These are phyloP conservation scores for Sistotremastrum suecicum DNA, from an alignment of 768 basidiomycete genomes.

Conservation along the genomic window DNA sequence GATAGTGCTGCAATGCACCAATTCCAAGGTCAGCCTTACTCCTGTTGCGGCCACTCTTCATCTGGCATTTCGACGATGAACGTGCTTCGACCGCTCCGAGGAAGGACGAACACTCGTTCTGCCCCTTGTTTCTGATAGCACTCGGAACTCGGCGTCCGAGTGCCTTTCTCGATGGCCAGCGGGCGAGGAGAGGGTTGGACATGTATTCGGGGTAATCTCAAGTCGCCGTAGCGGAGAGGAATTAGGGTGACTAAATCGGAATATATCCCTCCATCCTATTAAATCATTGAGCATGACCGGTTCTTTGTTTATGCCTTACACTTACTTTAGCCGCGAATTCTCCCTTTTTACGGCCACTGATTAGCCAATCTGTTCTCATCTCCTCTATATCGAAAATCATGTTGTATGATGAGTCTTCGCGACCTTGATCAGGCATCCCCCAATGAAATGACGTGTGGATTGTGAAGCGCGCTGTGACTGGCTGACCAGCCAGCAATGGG, in stretches of 20 bases:
- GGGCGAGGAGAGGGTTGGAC: conserved; percentile 45
- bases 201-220: conserved; percentile 59
- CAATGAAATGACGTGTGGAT: conserved; percentile 70
- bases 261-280: conserved; percentile 47
- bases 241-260: conserved; percentile 63
- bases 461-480: conserved; percentile 51
- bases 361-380: conserved; percentile 72
- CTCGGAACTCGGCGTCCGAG: conserved; percentile 51
- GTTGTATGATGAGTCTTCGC: conserved; percentile 28
- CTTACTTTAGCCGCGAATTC: conserved; percentile 63
- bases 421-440: conserved; percentile 31
- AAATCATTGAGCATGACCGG: conserved; percentile 1
- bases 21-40: too few relatives aligned
- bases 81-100: conserved; percentile 69
- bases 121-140: conserved; percentile 80
- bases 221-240: conserved; percentile 71
- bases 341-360: conserved; percentile 79
- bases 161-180: conserved; percentile 41
- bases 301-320: background rate
- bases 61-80: conserved; percentile 56
- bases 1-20: background rate
- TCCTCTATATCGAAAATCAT: conserved; percentile 78
- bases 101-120: conserved; percentile 65
- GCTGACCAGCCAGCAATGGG: conserved; percentile 74
- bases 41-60: too few relatives aligned